Percentiles rank a stretch among this genome's conserved stretches.
Evolutionary conservation across 768 basidiomycete species (phyloP).

Genomic region (Leccinum arenicola): DNA sequence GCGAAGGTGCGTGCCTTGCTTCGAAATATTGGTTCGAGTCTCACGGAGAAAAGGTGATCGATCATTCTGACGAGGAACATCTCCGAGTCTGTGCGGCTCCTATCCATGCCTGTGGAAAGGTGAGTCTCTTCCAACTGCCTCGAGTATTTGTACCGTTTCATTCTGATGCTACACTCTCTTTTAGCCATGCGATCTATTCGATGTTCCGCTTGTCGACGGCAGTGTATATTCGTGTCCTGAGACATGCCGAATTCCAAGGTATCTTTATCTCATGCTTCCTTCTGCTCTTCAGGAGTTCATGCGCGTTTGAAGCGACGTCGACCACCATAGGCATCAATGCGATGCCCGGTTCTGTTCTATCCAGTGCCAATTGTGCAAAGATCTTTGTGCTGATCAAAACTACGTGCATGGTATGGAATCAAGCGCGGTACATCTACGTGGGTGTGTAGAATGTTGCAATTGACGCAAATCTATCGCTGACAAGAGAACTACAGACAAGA

Average conservation of each 20-base stretch:
- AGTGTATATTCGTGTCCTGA: constrained; percentile 40
- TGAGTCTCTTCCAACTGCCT: constrained; percentile 9
- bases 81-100: constrained; percentile 43
- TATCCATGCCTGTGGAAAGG: constrained; percentile 56
- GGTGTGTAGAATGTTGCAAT: constrained; percentile 33
- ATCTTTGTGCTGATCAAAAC: constrained; percentile 21
- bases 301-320: constrained; percentile 36
- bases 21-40: not conserved
- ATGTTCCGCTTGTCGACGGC: constrained; percentile 29
- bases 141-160: not conserved
- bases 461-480: not conserved
- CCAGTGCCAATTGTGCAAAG: constrained; percentile 47
- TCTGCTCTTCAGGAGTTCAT: not conserved
- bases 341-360: constrained; percentile 52
- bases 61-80: constrained; percentile 49
- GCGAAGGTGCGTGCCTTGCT: constrained; percentile 40
- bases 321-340: constrained; percentile 48
- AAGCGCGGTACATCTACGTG: constrained; percentile 51
- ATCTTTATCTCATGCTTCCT: not conserved
- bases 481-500: constrained; percentile 39
- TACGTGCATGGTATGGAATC: constrained; percentile 52
- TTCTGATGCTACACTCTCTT: not conserved
- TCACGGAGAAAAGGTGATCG: constrained; percentile 36
- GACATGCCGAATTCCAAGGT: constrained; percentile 44
- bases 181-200: constrained; percentile 41